A percentile compares a stretch with the other conserved stretches of the same genome.
Evolutionary conservation across 768 basidiomycete species (phyloP).

Genomic region (Tylopilus rubrobrunneus): DNA sequence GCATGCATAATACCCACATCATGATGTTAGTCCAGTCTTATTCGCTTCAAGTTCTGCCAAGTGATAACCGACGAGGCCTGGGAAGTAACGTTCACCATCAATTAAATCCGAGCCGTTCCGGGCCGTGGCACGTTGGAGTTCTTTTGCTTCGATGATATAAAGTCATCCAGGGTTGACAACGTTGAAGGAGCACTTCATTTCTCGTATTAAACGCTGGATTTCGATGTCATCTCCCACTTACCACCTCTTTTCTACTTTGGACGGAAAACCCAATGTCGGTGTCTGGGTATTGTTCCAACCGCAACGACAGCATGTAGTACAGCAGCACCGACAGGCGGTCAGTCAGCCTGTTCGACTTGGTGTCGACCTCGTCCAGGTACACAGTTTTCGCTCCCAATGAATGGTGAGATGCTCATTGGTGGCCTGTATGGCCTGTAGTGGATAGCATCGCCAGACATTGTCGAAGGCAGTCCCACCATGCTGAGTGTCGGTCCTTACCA

Average conservation of each 20-base stretch:
- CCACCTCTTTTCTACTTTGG: neutral
- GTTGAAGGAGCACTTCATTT: neutral
- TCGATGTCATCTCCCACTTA: neutral
- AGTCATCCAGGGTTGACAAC: neutral
- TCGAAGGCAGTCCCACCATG: neutral
- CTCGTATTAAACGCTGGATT: neutral
- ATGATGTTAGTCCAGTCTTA: too few relatives aligned
- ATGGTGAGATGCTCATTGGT: neutral
- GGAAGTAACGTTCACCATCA: too few relatives aligned
- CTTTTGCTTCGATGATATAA: neutral
- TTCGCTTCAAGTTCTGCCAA: too few relatives aligned
- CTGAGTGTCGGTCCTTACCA: neutral
- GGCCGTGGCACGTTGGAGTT: too few relatives aligned
- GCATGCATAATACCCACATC: too few relatives aligned
- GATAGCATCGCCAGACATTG: neutral
- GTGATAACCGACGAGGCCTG: too few relatives aligned
- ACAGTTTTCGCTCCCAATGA: neutral
- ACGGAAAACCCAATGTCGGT: neutral
- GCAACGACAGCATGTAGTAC: neutral
- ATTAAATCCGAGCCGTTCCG: too few relatives aligned
- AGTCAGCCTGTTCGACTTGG: neutral
- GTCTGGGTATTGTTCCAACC: neutral
- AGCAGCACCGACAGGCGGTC: neutral
- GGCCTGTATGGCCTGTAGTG: neutral
- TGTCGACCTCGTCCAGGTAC: constrained; percentile 2